phyloP scores from a whole-genome alignment of 371 early-diverging fungal species.

The Encephalitozoon cuniculi region DNA sequence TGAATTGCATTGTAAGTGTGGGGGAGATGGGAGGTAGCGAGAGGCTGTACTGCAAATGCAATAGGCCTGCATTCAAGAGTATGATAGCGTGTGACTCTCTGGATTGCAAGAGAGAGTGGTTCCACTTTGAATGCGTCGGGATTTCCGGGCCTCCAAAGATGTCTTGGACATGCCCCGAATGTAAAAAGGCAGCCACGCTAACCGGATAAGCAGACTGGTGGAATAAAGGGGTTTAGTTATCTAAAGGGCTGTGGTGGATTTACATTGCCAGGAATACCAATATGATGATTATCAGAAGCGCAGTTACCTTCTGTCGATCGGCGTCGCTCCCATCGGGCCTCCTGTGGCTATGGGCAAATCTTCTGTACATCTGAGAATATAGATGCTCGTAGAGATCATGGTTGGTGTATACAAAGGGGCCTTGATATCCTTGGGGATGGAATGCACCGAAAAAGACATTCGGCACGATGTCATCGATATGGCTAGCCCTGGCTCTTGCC shows the following conservation, averaged over 20 bases:
- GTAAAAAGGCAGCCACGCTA: constrained; percentile 46
- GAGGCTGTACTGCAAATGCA: constrained; percentile 57
- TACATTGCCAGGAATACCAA: neutral
- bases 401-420: neutral
- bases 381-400: neutral
- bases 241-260: neutral
- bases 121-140: constrained; percentile 80
- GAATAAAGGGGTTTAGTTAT: constrained; percentile 1
- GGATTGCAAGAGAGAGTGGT: constrained; percentile 78
- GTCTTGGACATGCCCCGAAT: constrained; percentile 78
- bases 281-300: neutral
- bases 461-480: neutral
- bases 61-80: constrained; percentile 49
- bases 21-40: neutral
- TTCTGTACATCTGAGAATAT: constrained; percentile 3
- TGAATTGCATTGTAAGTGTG: constrained; percentile 20
- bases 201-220: neutral
- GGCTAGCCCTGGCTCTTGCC: neutral
- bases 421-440: neutral
- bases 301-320: neutral
- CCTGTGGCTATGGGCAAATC: neutral
- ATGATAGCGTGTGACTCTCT: constrained; percentile 60
- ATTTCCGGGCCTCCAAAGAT: constrained; percentile 73
- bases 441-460: neutral
- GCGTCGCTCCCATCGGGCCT: neutral